phyloP scores from a whole-genome alignment of 192 early-diverging fungal genomes.

The Coemansia sp. region DNA sequence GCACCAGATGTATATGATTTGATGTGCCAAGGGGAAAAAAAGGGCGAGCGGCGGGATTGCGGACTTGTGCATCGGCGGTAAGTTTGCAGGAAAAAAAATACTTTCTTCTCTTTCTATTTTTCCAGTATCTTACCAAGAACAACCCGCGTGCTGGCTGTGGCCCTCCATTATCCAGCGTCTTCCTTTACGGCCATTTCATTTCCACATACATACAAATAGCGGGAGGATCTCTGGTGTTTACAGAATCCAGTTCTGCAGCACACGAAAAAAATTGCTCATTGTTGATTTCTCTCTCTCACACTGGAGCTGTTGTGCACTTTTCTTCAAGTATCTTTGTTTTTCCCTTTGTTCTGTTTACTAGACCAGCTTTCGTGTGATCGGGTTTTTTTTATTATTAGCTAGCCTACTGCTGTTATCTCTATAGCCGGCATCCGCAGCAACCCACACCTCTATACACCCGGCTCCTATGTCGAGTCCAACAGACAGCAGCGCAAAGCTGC shows the following conservation, averaged over 20 bases:
- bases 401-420: not conserved
- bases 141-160: too few relatives aligned
- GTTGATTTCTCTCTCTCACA: not conserved
- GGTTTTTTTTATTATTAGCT: not conserved
- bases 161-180: too few relatives aligned
- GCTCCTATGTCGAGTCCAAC: not conserved
- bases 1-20: not conserved
- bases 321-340: conserved; percentile 3
- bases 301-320: conserved; percentile 6
- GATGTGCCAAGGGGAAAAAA: not conserved
- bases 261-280: not conserved
- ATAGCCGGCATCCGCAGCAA: not conserved
- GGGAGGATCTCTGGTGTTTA: not conserved
- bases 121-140: too few relatives aligned
- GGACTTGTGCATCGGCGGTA: conserved; percentile 1
- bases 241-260: conserved; percentile 3
- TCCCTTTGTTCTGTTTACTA: conserved; percentile 12
- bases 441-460: not conserved
- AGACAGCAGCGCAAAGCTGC: conserved; percentile 10
- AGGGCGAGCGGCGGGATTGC: conserved; percentile 1
- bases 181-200: too few relatives aligned
- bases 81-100: not conserved
- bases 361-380: conserved; percentile 4
- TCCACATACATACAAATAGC: too few relatives aligned
- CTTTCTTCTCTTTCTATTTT: not conserved